A percentile compares a stretch with the other conserved stretches of the same genome.
Conservation (phyloP, 2,329 filamentous ascomycete genomes). For the Fusarium subglutinans region DNA sequence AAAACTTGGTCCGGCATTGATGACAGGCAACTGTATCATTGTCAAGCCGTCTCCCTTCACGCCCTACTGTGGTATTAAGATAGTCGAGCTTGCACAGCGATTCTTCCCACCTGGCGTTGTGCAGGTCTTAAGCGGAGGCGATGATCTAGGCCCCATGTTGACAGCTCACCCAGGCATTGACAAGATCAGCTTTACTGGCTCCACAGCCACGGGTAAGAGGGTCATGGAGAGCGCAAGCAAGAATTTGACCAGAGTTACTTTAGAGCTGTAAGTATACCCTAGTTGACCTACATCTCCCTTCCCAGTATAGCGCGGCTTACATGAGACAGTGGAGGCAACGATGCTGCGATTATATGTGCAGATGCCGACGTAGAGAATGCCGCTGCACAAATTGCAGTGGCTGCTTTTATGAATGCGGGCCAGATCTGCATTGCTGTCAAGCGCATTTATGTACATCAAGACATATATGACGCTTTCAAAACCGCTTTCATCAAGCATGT, state of each 20-base stretch:
- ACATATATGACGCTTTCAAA: slow-evolving; percentile 57
- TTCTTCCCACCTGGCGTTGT: slow-evolving; percentile 71
- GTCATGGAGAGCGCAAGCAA: slow-evolving; percentile 63
- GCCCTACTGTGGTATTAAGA: slow-evolving; percentile 65
- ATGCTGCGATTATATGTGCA: slow-evolving; percentile 64
- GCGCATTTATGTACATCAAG: slow-evolving; percentile 67
- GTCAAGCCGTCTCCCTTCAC: slow-evolving; percentile 67
- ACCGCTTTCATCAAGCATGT: neutral
- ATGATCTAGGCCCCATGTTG: slow-evolving; percentile 66
- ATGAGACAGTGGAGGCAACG: slow-evolving; percentile 58
- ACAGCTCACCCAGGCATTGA: slow-evolving; percentile 65
- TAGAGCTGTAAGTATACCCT: slow-evolving; percentile 57
- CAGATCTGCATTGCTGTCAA: slow-evolving; percentile 50
- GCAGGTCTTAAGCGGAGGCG: slow-evolving; percentile 67
- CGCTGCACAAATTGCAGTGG: slow-evolving; percentile 48
- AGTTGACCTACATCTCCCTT: no score
- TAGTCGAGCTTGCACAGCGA: slow-evolving; percentile 64
- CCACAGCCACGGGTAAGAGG: slow-evolving; percentile 68
- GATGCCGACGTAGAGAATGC: slow-evolving; percentile 60
- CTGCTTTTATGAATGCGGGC: slow-evolving; percentile 66
- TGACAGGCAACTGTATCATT: slow-evolving; percentile 65
- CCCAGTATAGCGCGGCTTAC: neutral
- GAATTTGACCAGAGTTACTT: slow-evolving; percentile 67
- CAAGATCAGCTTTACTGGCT: slow-evolving; percentile 73
- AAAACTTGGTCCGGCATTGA: slow-evolving; percentile 41